Evolutionary conservation across 176 grass and related monocot genomes (phyloP), one percentile per base, ranked within the genome.

Genomic region (Zea luxurians): DNA sequence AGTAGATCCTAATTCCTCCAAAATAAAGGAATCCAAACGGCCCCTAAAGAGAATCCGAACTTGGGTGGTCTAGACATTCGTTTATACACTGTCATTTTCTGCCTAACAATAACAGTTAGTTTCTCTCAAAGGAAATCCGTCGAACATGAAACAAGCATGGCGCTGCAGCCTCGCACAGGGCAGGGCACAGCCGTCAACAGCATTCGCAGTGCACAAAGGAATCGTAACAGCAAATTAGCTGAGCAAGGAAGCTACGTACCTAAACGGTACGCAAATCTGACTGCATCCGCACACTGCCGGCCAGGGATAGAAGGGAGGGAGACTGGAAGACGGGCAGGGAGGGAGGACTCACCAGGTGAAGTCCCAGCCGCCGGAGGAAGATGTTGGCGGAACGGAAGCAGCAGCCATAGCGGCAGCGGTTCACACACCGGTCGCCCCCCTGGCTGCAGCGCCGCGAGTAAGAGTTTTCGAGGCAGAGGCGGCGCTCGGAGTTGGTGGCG

Each of bases 341-440:
- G 20, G 68, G 77, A 64, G 35, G 55, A 5, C 7, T 82, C 73
- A 87, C 84, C 72, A 86, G 46, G 85, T 77, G 48, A 86, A 86
- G 47, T 64, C 73, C 85, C 85, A 87, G 36, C 46, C 76, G 0
- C 3, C 38, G 38, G 64, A 76, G 7, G 64, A 63, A 50, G 63
- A n/a, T 8, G 46, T 13, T 37, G 79, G 73, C 0, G 64, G 64
- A 8, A 21, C 44, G 21, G 53, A n/a, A 13, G 61, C 48, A n/a
- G 20, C 65, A 53, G 64, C 78, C 84, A 86, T 87, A 52, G 21
- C 21, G 68, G 46, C 3, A 50, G 21, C 68, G 20, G 48, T 63
- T 37, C 18, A 44, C 48, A 12, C 54, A 15, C 66, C 8, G 66
- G 43, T 6, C 34, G 20, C 50, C 10, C 55, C 17, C 10, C 44